These are phyloP conservation scores for Collybia mongolica DNA, from an alignment of 768 basidiomycete genomes.

Conservation along the genomic window DNA sequence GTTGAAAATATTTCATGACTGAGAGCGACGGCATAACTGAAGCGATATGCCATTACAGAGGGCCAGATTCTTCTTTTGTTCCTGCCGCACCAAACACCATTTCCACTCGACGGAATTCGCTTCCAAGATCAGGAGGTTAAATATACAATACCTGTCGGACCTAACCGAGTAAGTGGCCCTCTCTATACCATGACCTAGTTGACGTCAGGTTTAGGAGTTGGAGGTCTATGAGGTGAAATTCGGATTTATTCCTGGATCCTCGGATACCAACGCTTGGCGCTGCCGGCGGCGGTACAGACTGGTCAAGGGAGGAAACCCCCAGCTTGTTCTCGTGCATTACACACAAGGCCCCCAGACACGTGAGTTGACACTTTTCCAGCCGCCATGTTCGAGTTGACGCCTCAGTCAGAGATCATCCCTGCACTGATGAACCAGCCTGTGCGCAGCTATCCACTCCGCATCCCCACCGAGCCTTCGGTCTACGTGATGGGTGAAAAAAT, in stretches of 20 bases:
- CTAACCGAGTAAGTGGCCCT: constrained; percentile 47
- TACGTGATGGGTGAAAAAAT: constrained; percentile 72
- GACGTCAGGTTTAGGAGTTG: constrained; percentile 52
- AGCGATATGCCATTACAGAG: constrained; percentile 35
- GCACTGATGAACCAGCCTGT: constrained; percentile 58
- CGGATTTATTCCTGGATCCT: constrained; percentile 71
- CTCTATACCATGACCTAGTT: constrained; percentile 3
- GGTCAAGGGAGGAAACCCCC: constrained; percentile 67
- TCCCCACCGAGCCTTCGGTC: constrained; percentile 62
- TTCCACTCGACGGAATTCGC: constrained; percentile 76
- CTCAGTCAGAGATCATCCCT: constrained; percentile 54
- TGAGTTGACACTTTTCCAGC: constrained; percentile 36
- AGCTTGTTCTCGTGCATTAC: constrained; percentile 78
- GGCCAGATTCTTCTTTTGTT: constrained; percentile 68
- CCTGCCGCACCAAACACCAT: constrained; percentile 54
- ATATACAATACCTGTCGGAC: constrained; percentile 48
- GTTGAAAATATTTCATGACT: constrained; percentile 16
- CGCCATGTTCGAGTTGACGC: constrained; percentile 11
- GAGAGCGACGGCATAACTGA: neutral
- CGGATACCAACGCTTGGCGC: constrained; percentile 65
- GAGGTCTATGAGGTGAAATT: constrained; percentile 73
- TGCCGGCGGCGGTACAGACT: constrained; percentile 72
- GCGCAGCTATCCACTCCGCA: constrained; percentile 70
- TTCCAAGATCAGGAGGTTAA: constrained; percentile 74
- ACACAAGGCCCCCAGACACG: constrained; percentile 60